phyloP scores from a whole-genome alignment of 2,329 filamentous ascomycete species.

The Alternaria brassicicola region DNA sequence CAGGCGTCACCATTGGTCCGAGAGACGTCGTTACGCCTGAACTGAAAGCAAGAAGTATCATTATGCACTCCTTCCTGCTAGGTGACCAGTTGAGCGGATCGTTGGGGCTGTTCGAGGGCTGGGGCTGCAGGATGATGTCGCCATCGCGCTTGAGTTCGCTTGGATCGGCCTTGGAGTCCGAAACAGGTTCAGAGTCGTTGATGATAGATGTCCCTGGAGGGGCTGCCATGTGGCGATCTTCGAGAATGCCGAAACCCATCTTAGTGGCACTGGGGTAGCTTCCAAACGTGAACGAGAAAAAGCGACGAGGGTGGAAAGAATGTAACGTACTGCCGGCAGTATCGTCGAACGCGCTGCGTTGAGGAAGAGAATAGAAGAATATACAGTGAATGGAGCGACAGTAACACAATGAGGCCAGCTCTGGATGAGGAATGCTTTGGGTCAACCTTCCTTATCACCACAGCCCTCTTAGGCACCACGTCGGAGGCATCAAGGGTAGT shows the following conservation, averaged over 20 bases:
- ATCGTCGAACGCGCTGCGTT: conserved; percentile 6
- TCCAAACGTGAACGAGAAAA: background rate
- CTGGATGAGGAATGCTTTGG: background rate
- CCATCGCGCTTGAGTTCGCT: conserved; percentile 55
- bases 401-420: conserved; percentile 12
- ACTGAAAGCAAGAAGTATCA: conserved; percentile 43
- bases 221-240: conserved; percentile 38
- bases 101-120: conserved; percentile 88
- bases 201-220: conserved; percentile 43
- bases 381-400: background rate
- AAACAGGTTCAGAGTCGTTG: conserved; percentile 17
- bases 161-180: conserved; percentile 23
- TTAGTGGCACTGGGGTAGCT: conserved; percentile 8
- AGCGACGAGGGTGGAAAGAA: background rate
- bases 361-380: background rate
- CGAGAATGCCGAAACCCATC: conserved; percentile 42
- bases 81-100: conserved; percentile 68
- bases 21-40: conserved; percentile 45
- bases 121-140: conserved; percentile 81
- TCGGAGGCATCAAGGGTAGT: conserved; percentile 1
- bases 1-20: conserved; percentile 52
- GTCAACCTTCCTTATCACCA: conserved; percentile 12
- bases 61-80: conserved; percentile 41
- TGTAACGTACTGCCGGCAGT: conserved; percentile 36
- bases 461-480: background rate